Evolutionary conservation across 345 rosid genomes (phyloP).

Genomic region (Eucalyptus polyanthemos): DNA sequence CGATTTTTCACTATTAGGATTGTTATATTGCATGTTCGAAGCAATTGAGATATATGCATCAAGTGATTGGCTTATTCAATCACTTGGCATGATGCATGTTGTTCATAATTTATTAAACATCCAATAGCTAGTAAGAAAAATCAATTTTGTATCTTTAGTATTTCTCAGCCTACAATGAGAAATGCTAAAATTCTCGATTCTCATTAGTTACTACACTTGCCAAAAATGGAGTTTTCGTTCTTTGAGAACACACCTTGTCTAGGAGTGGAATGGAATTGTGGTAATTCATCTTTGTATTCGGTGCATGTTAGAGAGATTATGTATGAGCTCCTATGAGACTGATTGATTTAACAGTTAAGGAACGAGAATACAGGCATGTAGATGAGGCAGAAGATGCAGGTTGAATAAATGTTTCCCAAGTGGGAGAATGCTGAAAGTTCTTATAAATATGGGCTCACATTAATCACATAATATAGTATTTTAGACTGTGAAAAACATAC

Average conservation of each 20-base stretch:
- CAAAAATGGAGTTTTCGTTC: neutral
- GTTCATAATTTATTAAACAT: neutral
- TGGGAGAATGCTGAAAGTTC: neutral
- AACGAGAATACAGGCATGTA: neutral
- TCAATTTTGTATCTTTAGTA: neutral
- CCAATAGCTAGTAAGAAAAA: neutral
- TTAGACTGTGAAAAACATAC: neutral
- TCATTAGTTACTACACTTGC: neutral
- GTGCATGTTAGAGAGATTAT: neutral
- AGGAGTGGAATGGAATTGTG: neutral
- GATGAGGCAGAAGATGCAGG: neutral
- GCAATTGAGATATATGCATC: neutral
- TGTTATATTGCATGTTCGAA: neutral
- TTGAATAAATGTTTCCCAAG: neutral
- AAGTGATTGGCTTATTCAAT: neutral
- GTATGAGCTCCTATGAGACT: neutral
- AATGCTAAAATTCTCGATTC: neutral
- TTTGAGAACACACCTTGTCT: neutral
- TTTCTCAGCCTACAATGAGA: neutral
- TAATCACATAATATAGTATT: neutral
- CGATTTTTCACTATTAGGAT: neutral
- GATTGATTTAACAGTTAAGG: neutral
- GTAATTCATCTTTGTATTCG: neutral
- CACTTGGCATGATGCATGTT: neutral
- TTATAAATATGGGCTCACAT: neutral